Evolutionary conservation across 139 green algal genomes (phyloP), one percentile per base, ranked within the genome.

Genomic region (Chlamydomonas applanata): DNA sequence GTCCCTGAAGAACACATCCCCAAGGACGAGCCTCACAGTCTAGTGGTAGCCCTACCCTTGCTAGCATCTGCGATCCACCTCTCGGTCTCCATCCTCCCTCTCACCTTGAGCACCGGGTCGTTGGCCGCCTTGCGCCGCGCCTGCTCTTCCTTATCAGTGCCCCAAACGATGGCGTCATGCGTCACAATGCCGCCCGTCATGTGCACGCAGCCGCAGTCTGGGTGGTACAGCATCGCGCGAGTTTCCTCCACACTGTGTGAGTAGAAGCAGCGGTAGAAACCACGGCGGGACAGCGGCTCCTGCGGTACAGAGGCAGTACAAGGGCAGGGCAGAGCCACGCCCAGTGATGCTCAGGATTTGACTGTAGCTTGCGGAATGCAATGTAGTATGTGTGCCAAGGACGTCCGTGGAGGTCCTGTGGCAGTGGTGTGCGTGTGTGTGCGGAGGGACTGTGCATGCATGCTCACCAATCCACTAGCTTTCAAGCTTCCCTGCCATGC

Each of bases 51-150:
- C 17, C 20, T 62, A 20, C 11, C 17, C 17, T 62, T 62, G 54
- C n/a, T 62, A 5, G 5, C 17, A 20, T 5, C 20, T 62, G 54
- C 14, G 17, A 25, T 25, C 54, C 16, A 5, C 17, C 5, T 62
- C 27, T 11, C 17, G 19, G 19, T 22, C 54, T 32, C 17, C 17
- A 11, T 25, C 57, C n/a, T 32, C 7, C 36, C 45, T 4, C 68
- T 3, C 36, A 86, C 79, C 77, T 84, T 84, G 40, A 86, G 83
- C 67, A 77, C 1, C 0, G 82, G 82, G 76, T 88, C 82, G 27
- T 83, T 74, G 33, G 61, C 72, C 4, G 65, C 64, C 2, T 73
- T 78, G 30, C 82, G 72, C 5, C 79, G 66, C 22, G 35, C 40
- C 69, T 78, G 79, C 76, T 88, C 82, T 54, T 80, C 82, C 5